phyloP scores from a whole-genome alignment of 306 rosid species.

The Vigna angularis region DNA sequence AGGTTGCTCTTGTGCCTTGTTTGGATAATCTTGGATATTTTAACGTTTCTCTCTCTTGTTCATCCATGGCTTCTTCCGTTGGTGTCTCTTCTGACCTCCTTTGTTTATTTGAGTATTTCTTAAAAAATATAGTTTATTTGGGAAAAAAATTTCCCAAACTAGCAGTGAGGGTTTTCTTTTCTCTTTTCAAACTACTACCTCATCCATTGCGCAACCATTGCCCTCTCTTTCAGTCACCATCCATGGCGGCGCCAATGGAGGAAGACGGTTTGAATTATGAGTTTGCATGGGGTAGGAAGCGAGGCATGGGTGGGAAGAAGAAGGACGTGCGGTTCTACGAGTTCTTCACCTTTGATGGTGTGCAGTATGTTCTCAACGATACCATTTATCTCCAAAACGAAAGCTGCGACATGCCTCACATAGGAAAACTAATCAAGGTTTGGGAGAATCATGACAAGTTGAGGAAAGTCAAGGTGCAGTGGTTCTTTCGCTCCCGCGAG shows the following conservation, averaged over 20 bases:
- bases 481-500: constrained; percentile 82
- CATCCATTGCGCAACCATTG: neutral
- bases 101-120: no score
- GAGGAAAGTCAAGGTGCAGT: constrained; percentile 68
- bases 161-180: neutral
- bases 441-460: constrained; percentile 63
- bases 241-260: constrained; percentile 48
- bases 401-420: constrained; percentile 58
- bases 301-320: constrained; percentile 64
- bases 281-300: constrained; percentile 70
- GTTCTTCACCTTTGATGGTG: constrained; percentile 68
- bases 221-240: neutral
- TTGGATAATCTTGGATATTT: no score
- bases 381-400: constrained; percentile 59
- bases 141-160: no score
- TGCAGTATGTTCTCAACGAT: constrained; percentile 65
- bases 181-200: neutral
- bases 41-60: no score
- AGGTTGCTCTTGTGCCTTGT: no score
- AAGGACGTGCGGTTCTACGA: constrained; percentile 64
- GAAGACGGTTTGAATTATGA: constrained; percentile 39
- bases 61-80: no score
- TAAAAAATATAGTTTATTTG: no score
- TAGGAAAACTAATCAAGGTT: constrained; percentile 75
- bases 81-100: no score